Base-by-base conservation (phyloP, 257 asterid genomes). In the Cynanchum wilfordii region DNA sequence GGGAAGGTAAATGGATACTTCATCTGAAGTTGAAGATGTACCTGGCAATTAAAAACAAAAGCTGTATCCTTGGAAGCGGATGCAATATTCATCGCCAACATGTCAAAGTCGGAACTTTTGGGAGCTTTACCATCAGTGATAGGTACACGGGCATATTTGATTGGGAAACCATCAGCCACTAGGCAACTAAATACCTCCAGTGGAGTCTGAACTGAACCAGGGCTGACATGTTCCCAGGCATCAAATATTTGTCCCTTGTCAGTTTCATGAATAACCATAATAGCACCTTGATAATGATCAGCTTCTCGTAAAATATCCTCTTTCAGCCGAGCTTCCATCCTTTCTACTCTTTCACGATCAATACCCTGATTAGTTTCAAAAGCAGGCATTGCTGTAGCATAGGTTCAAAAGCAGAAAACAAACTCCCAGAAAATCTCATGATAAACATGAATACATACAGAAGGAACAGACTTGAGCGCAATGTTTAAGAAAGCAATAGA, bases 61-160 rank as follows among this genome's bases (percentile, higher is more conserved):
- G 97, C 98, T 9, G 97, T 88, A 68, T 89, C 89, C 85, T 82
- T 87, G 77, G 98, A 87, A 85, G 97, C 96, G 75, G 96, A 89
- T 73, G 95, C 86, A 73, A 94, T 88, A 81, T 91, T 94, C 85
- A 63, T 77, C 47, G 96, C 87, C 75, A 94, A 82, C 45, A 84
- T 86, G 83, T 94, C 97, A 70, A 94, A 89, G 80, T 91, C 97
- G 11, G 98, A 94, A 83, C 96, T 89, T 83, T 88, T 94, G n/a
- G 96, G 98, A 78, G 98, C 98, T 87, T 94, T 94, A 78, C 98
- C 98, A 83, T 94, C 98, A 71, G 98, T 93, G 75, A 91, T 93
- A 5, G 98, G 98, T 70, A 93, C 96, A 78, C 98, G 98, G 4
- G 98, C 97, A 84, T 93, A 93, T 76, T 87, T 89, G 75, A 93